Evolutionary conservation across 371 early-diverging fungal genomes (phyloP), one percentile per base, ranked within the genome.

Genomic region (Coemansia sp.): DNA sequence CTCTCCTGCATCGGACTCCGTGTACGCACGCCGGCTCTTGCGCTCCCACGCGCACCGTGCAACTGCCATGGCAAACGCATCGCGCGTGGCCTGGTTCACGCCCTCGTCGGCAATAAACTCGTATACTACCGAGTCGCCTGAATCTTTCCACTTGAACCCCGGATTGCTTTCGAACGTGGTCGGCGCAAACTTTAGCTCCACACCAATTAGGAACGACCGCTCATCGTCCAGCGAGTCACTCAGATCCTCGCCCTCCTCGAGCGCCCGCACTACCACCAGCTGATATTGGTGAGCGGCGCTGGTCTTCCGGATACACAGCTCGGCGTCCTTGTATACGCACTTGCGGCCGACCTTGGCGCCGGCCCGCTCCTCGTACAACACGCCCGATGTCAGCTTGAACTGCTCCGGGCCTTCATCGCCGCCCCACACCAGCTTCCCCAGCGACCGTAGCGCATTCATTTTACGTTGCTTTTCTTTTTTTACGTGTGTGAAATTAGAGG

Each of bases 241-340:
- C 6, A 83, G 71, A 10, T 82, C 86, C 57, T 92, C 91, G 51
- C 88, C 92, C 53, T 93, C 91, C 6, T 90, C 90, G 61, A 83
- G 83, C 12, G 86, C 72, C 20, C 91, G 84, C 42, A 79, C 82
- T 12, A 87, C 81, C 6, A 90, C 82, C 11, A 93, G 79, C 55
- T 83, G 76, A 61, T 80, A 85, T 57, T 89, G 87, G 78, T 77
- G 84, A 36, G 82, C 68, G 54, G 66, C 61, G 14, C 81, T 58
- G 8, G 85, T 86, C 36, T 84, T 81, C 12, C 85, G 82, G 42
- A 93, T 80, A 11, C 84, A 77, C 3, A 85, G 83, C 57, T 79
- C 66, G 11, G 85, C 82, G 62, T 87, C 84, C 30, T 78, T 78
- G 77, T 79, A 86, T 52, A 77, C 61, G 62, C 80, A 81, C 72